phyloP scores from a whole-genome alignment of 257 asterid genomes.

The Osmanthus fragrans region DNA sequence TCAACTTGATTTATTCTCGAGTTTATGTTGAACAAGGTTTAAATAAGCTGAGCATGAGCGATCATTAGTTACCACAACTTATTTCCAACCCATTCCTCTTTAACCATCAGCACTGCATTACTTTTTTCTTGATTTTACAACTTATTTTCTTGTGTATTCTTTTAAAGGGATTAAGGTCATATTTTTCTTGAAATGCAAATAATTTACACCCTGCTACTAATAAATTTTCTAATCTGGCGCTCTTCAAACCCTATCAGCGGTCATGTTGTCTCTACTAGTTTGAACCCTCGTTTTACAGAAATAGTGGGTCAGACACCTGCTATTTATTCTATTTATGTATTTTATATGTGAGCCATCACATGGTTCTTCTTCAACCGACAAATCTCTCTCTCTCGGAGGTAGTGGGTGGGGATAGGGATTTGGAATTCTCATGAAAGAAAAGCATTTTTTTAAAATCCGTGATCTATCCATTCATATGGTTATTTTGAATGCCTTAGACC shows the following conservation, averaged over 20 bases:
- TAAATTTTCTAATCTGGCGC: not conserved
- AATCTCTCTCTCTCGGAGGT: no score
- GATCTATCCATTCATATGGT: slow-evolving; percentile 6
- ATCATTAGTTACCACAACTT: not conserved
- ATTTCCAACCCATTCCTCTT: not conserved
- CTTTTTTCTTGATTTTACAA: not conserved
- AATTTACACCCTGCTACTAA: not conserved
- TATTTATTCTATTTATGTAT: no score
- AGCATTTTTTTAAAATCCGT: not conserved
- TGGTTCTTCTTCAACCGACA: no score
- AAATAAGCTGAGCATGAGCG: not conserved
- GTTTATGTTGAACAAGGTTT: not conserved
- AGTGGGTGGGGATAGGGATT: not conserved
- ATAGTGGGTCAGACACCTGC: not conserved
- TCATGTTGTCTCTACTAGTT: no score
- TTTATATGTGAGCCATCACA: no score
- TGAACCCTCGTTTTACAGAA: no score
- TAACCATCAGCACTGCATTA: not conserved
- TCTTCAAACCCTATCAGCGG: no score
- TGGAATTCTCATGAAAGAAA: not conserved
- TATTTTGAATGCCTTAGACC: not conserved
- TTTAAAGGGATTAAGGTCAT: not conserved
- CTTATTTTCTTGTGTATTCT: not conserved
- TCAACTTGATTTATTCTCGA: not conserved
- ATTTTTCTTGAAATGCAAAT: not conserved